Percentiles rank a stretch among this genome's conserved stretches.
phyloP scores from a whole-genome alignment of 495 filamentous ascomycete genomes.

The Aspergillus biplanus region DNA sequence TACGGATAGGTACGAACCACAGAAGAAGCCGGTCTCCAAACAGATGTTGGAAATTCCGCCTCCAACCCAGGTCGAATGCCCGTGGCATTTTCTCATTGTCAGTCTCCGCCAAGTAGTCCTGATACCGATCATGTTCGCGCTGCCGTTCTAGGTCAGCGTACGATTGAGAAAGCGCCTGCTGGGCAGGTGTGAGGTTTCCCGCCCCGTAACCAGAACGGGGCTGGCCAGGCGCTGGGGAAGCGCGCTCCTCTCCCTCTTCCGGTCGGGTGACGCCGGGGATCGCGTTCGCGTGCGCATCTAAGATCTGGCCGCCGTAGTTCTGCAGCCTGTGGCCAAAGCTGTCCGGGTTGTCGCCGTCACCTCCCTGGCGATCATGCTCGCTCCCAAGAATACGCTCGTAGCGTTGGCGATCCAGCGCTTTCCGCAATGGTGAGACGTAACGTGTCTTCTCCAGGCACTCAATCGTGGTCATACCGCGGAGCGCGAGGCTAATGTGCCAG shows the following conservation, averaged over 20 bases:
- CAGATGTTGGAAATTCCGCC: constrained; percentile 76
- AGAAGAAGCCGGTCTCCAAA: constrained; percentile 73
- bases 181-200: constrained; percentile 40
- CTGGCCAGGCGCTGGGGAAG: constrained; percentile 27
- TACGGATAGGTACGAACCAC: constrained; percentile 82
- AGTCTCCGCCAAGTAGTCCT: constrained; percentile 85
- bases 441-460: constrained; percentile 93
- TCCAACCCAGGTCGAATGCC: constrained; percentile 88
- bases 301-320: constrained; percentile 72
- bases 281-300: constrained; percentile 81
- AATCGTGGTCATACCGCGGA: constrained; percentile 84
- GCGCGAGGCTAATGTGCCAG: constrained; percentile 88
- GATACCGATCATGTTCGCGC: constrained; percentile 74
- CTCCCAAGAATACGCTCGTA: constrained; percentile 42
- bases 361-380: constrained; percentile 21
- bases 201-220: constrained; percentile 27
- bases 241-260: constrained; percentile 74
- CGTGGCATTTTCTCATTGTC: constrained; percentile 85
- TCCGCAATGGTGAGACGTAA: constrained; percentile 79
- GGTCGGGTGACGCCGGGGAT: constrained; percentile 77
- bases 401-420: constrained; percentile 64
- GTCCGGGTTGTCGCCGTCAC: constrained; percentile 58
- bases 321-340: constrained; percentile 61
- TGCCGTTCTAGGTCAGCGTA: constrained; percentile 75
- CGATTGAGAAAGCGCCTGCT: constrained; percentile 55